Evolutionary conservation across 805 yeast species (phyloP).

Genomic region (Ogataea neopini): DNA sequence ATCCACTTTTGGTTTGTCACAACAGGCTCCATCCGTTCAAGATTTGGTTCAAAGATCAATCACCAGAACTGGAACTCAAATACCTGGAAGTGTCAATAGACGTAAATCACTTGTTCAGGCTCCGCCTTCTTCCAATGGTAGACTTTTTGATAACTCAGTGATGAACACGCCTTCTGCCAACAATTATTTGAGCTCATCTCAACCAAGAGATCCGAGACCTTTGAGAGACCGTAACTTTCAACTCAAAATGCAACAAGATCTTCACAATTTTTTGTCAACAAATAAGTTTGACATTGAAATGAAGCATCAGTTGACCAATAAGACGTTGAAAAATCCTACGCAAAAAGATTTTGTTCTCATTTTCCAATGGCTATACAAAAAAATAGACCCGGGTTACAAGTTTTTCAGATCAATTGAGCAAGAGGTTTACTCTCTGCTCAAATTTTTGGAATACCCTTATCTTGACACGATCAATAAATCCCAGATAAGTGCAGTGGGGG

Average conservation of each 20-base stretch:
- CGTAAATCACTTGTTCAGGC: conserved; percentile 19
- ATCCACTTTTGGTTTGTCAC: conserved; percentile 26
- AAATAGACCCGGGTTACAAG: conserved; percentile 76
- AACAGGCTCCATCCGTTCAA: conserved; percentile 25
- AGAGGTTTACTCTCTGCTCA: conserved; percentile 70
- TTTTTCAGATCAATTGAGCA: conserved; percentile 69
- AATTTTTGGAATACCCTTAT: conserved; percentile 73
- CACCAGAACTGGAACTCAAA: conserved; percentile 23
- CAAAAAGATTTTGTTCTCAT: conserved; percentile 80
- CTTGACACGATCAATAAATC: conserved; percentile 78
- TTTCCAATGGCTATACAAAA: conserved; percentile 76
- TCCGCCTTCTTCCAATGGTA: conserved; percentile 27
- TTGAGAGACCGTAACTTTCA: conserved; percentile 73
- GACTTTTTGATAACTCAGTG: conserved; percentile 23
- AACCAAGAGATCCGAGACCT: conserved; percentile 67
- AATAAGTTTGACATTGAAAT: conserved; percentile 75
- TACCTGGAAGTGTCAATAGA: conserved; percentile 15
- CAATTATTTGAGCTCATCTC: conserved; percentile 13
- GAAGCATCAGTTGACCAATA: conserved; percentile 65
- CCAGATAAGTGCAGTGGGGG: conserved; percentile 89
- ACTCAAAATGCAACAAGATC: conserved; percentile 60
- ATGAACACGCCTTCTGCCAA: conserved; percentile 19
- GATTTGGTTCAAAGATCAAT: conserved; percentile 32
- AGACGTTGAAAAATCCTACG: conserved; percentile 73
- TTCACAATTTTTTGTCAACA: conserved; percentile 60